These are phyloP conservation scores for Firmiana major DNA, from an alignment of 345 rosid species.

Conservation along the genomic window DNA sequence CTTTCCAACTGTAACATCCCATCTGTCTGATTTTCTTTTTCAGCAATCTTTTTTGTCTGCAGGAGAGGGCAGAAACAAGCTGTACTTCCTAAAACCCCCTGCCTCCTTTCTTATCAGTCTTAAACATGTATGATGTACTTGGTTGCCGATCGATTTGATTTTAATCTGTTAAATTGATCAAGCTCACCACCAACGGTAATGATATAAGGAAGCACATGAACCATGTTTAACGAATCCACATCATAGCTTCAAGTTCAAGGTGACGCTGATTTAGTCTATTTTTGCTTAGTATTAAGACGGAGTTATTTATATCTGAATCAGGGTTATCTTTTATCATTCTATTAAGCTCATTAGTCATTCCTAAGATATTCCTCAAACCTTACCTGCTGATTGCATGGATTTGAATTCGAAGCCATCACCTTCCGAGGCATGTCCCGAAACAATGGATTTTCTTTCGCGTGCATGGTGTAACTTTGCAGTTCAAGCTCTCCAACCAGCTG, in stretches of 20 bases:
- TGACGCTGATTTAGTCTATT: conserved; percentile 4
- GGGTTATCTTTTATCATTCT: conserved; percentile 10
- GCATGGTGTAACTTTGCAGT: conserved; percentile 93
- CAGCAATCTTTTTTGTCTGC: conserved; percentile 14
- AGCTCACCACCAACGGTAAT: conserved; percentile 8
- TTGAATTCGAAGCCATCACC: conserved; percentile 40
- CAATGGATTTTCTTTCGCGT: conserved; percentile 83
- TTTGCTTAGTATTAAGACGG: conserved; percentile 23
- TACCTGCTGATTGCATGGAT: conserved; percentile 27
- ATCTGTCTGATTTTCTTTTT: conserved; percentile 19
- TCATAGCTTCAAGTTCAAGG: not conserved
- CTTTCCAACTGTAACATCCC: conserved; percentile 41
- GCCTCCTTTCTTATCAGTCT: not conserved
- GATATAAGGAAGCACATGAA: conserved; percentile 15
- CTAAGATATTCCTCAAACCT: not conserved
- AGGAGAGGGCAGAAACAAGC: not conserved
- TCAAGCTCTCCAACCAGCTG: conserved; percentile 62
- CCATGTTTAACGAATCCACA: not conserved
- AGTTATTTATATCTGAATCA: conserved; percentile 13
- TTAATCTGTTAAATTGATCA: conserved; percentile 9
- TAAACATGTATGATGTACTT: not conserved
- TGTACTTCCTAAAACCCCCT: not conserved
- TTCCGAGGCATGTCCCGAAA: conserved; percentile 85
- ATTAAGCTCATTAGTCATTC: not conserved
- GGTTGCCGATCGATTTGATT: not conserved